Evolutionary conservation across 2,329 filamentous ascomycete species (phyloP).

Genomic region (Davidsoniella eucalypti): DNA sequence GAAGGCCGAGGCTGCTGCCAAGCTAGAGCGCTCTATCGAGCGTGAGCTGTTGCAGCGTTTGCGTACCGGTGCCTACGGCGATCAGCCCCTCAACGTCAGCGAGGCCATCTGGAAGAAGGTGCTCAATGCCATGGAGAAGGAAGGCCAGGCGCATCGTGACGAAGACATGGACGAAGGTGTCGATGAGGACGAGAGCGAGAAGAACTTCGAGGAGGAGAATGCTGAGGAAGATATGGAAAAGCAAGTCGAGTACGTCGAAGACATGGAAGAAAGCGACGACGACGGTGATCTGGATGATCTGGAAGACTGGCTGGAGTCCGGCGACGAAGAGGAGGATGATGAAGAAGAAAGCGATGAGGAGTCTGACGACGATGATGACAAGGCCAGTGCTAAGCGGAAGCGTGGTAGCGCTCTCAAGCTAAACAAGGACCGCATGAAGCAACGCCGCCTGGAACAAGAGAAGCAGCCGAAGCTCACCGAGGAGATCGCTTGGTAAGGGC

Average conservation of each 20-base stretch:
- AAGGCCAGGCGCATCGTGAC: constrained; percentile 67
- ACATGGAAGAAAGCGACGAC: constrained; percentile 70
- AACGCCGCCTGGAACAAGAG: constrained; percentile 46
- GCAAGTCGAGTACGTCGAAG: constrained; percentile 83
- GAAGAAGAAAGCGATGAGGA: constrained; percentile 41
- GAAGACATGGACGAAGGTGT: constrained; percentile 81
- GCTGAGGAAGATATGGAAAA: constrained; percentile 71
- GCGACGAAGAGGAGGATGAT: constrained; percentile 40
- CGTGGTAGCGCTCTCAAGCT: constrained; percentile 31
- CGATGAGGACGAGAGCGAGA: constrained; percentile 49
- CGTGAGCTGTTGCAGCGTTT: constrained; percentile 82
- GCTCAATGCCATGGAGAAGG: constrained; percentile 72
- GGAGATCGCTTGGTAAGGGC: constrained; percentile 25
- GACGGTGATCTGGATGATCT: constrained; percentile 77
- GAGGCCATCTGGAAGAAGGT: constrained; percentile 97
- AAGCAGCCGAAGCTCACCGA: constrained; percentile 26
- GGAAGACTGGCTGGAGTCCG: constrained; percentile 47
- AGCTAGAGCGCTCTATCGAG: constrained; percentile 92
- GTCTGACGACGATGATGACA: constrained; percentile 38
- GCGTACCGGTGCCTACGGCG: constrained; percentile 83
- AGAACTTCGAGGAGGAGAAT: constrained; percentile 75
- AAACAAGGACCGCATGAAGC: constrained; percentile 24
- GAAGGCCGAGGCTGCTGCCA: constrained; percentile 68
- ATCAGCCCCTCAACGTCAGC: constrained; percentile 86
- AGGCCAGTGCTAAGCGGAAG: constrained; percentile 40